Evolutionary conservation across 257 asterid genomes (phyloP).

Genomic region (Craterostigma plantagineum): DNA sequence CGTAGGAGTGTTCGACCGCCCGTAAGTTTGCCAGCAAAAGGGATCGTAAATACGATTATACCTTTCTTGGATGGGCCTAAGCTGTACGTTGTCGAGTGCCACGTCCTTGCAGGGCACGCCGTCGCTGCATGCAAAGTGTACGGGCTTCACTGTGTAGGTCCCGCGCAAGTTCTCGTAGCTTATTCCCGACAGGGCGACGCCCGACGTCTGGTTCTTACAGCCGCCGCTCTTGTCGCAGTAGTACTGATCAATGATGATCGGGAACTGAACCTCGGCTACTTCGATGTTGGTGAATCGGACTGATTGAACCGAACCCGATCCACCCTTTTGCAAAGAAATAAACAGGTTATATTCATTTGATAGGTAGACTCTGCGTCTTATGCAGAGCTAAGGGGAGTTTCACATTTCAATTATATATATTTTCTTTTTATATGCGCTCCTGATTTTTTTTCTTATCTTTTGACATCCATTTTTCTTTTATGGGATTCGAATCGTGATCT

Average conservation of each 20-base stretch:
- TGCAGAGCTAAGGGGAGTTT: not conserved
- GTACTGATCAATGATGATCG: constrained; percentile 83
- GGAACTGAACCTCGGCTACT: constrained; percentile 60
- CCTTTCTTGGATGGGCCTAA: constrained; percentile 40
- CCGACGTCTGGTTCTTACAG: constrained; percentile 73
- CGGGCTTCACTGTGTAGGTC: constrained; percentile 76
- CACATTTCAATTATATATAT: too few species aligned
- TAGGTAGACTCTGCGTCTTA: not conserved
- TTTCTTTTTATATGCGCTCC: too few species aligned
- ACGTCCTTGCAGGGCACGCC: constrained; percentile 59
- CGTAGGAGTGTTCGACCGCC: constrained; percentile 54
- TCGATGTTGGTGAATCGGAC: constrained; percentile 65
- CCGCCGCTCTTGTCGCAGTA: constrained; percentile 58
- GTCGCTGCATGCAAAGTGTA: constrained; percentile 88
- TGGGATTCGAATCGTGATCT: too few species aligned
- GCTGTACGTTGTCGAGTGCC: constrained; percentile 40
- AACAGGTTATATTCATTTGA: too few species aligned
- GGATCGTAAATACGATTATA: constrained; percentile 79
- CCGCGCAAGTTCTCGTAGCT: constrained; percentile 58
- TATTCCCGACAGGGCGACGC: constrained; percentile 71
- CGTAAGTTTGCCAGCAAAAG: constrained; percentile 77
- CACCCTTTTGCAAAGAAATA: too few species aligned
- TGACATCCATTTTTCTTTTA: too few species aligned
- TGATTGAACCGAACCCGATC: constrained; percentile 67
- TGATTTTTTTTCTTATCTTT: too few species aligned